Base-by-base conservation (phyloP, 805 yeast genomes). In the Lipomyces mesembrius region DNA sequence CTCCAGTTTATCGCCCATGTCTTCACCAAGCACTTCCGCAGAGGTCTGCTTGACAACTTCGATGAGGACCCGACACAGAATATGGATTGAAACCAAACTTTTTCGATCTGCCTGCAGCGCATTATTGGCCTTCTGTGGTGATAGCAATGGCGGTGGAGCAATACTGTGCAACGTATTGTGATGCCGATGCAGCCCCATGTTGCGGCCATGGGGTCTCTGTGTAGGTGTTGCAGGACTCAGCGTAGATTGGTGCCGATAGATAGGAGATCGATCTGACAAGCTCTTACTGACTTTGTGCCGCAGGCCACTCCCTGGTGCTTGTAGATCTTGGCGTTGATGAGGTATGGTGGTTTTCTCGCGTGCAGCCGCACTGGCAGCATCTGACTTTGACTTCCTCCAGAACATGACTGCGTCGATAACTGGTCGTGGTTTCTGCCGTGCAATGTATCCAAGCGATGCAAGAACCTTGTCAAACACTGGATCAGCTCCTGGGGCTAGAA, bases 381-480 rank as follows among this genome's bases (percentile, higher is more conserved):
- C 98, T 14, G 96, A 88, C 77, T 95, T 95, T 1, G 94, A 87
- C 76, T 94, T 91, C 67, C 98, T 84, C 99, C 99, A 95, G 76
- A 91, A 93, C 98, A 95, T 93, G 67, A 95, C 97, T 6, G 97
- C 92, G 77, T 95, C 99, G 43, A 96, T 92, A 1, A 95, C 97
- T 0, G 97, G 97, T 75, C 92, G 93, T 0, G 98, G 98, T 71
- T 92, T 91, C 32, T 88, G 83, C 64, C 92, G 84, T 0, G 99
- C 96, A 51, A 95, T 91, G 76, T 91, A 91, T 8, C 99, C 99
- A 63, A 95, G 79, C 0, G 97, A 90, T 17, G 87, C 86, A 25
- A 96, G 85, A 61, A 92, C 90, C 73, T 90, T 86, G 77, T 95
- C 99, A 75, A 95, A 94, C 25, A 84, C 85, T 0, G 90, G 88